phyloP scores from a whole-genome alignment of 441 rosid genomes.

The Aleurites moluccanus region DNA sequence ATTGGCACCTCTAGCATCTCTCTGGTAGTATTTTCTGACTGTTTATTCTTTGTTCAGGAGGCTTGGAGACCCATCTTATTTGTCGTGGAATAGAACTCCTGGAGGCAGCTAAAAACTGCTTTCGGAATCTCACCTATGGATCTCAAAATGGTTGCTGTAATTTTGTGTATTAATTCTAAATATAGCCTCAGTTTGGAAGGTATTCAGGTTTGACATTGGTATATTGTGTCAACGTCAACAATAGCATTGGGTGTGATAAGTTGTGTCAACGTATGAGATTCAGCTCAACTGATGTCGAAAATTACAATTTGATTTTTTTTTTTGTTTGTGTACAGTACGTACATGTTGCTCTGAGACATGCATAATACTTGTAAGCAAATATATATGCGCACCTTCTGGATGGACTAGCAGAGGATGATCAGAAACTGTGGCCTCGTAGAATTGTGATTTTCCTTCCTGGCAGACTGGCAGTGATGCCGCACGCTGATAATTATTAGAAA shows the following conservation, averaged over 20 bases:
- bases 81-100: conserved; percentile 89
- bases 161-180: conserved; percentile 22
- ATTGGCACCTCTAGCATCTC: not conserved
- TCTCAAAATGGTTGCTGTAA: not conserved
- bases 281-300: not conserved
- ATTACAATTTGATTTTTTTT: not conserved
- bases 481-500: no score
- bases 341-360: no score
- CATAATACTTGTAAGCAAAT: no score
- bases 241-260: not conserved
- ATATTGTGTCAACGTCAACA: conserved; percentile 19
- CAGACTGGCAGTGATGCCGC: no score
- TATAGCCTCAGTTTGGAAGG: conserved; percentile 7
- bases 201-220: not conserved
- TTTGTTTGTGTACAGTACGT: not conserved
- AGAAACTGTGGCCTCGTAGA: no score
- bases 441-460: no score
- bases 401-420: no score
- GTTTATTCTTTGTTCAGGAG: conserved; percentile 48
- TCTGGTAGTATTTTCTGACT: not conserved
- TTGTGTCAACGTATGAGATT: not conserved
- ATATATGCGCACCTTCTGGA: no score
- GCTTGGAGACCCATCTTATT: conserved; percentile 88
- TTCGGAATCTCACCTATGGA: not conserved
- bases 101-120: conserved; percentile 55